phyloP scores from a whole-genome alignment of 495 filamentous ascomycete species.

The Aspergillus sclerotioniger region DNA sequence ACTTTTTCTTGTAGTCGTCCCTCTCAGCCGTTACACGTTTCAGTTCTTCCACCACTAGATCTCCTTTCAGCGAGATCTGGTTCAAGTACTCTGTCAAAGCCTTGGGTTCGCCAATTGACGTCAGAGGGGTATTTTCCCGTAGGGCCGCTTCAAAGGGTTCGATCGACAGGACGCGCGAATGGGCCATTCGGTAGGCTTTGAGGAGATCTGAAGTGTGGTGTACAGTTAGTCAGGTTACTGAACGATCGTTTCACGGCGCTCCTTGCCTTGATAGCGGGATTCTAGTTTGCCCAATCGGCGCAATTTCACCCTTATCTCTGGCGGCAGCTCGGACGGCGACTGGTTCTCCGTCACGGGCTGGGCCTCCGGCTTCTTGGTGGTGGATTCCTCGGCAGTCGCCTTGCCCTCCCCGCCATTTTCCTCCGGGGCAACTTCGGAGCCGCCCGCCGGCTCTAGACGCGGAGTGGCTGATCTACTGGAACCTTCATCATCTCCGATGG shows the following conservation, averaged over 20 bases:
- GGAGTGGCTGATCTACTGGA: constrained; percentile 58
- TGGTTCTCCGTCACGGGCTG: constrained; percentile 21
- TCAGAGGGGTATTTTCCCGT: constrained; percentile 85
- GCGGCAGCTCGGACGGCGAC: constrained; percentile 60
- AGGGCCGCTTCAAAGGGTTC: constrained; percentile 90
- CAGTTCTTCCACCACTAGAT: constrained; percentile 91
- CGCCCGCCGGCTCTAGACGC: constrained; percentile 32
- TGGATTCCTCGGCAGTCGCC: constrained; percentile 19
- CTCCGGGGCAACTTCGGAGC: constrained; percentile 24
- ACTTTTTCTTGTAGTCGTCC: constrained; percentile 74
- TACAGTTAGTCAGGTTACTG: not conserved
- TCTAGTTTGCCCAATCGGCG: constrained; percentile 85
- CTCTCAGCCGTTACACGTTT: constrained; percentile 80
- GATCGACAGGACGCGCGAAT: constrained; percentile 77
- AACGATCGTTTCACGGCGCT: not conserved
- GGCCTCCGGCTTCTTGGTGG: constrained; percentile 25
- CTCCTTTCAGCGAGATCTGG: constrained; percentile 77
- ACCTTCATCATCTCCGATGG: constrained; percentile 73
- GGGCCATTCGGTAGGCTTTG: constrained; percentile 85
- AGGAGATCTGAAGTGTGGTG: constrained; percentile 63
- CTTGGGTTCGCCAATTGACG: constrained; percentile 80
- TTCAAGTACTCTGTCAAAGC: constrained; percentile 92
- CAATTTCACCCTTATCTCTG: constrained; percentile 64
- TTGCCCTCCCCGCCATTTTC: constrained; percentile 30
- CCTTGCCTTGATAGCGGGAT: constrained; percentile 74